Conservation (phyloP, 2,329 filamentous ascomycete species). For the Cadophora gregata region DNA sequence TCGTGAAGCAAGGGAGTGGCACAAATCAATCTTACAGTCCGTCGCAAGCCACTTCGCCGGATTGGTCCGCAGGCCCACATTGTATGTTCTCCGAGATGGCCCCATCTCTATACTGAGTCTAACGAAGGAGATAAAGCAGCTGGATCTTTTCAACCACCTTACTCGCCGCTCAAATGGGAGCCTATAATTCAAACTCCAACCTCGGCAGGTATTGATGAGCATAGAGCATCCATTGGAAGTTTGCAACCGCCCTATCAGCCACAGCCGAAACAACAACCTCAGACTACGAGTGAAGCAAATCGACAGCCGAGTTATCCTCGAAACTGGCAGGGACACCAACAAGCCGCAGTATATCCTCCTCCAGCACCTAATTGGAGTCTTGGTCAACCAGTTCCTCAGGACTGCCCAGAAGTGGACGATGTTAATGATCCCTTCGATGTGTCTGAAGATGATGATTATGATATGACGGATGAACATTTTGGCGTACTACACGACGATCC, state of each 20-base stretch:
- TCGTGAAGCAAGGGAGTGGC: slow-evolving; percentile 28
- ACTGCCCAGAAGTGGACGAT: slow-evolving; percentile 26
- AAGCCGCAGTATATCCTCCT: slow-evolving; percentile 7
- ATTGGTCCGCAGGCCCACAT: slow-evolving; percentile 30
- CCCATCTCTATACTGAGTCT: slow-evolving; percentile 1
- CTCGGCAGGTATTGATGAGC: neutral
- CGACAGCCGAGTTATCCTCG: neutral
- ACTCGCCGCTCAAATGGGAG: slow-evolving; percentile 7
- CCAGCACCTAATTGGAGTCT: slow-evolving; percentile 9
- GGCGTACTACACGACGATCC: slow-evolving; percentile 43
- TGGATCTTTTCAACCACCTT: neutral
- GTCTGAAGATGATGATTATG: slow-evolving; percentile 58
- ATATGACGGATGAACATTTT: slow-evolving; percentile 10
- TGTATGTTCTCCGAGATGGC: slow-evolving; percentile 23
- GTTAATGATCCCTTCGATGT: slow-evolving; percentile 48
- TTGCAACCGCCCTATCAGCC: neutral
- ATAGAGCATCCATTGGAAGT: neutral
- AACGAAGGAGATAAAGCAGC: slow-evolving; percentile 7
- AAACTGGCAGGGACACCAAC: slow-evolving; percentile 12
- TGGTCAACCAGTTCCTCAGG: neutral
- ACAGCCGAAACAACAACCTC: neutral
- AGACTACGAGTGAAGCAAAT: neutral
- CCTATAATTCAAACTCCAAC: neutral
- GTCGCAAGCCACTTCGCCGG: slow-evolving; percentile 21
- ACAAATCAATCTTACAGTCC: slow-evolving; percentile 9